Conservation (phyloP, 768 basidiomycete genomes). For the Trametes cinnabarina region DNA sequence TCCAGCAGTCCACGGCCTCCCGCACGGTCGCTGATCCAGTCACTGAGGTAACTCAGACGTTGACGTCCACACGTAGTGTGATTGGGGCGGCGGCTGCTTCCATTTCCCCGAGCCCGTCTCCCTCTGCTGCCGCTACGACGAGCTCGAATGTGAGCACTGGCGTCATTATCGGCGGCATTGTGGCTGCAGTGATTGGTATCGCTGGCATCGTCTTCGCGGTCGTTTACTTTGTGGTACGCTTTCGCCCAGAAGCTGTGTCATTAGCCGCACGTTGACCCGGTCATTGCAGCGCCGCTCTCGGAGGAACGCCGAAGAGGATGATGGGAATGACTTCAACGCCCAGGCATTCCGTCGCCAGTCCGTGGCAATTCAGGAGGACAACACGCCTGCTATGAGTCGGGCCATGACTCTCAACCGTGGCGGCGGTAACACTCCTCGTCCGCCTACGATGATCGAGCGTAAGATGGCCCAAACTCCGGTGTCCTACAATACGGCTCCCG, state of each 20-base stretch:
- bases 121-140: not conserved
- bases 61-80: slow-evolving; percentile 1
- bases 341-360: slow-evolving; percentile 63
- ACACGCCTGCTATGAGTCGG: slow-evolving; percentile 30
- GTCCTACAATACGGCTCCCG: not conserved
- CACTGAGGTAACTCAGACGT: slow-evolving; percentile 1
- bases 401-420: slow-evolving; percentile 34
- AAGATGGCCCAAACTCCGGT: slow-evolving; percentile 26
- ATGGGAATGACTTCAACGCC: slow-evolving; percentile 46
- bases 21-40: not conserved
- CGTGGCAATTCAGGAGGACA: slow-evolving; percentile 54
- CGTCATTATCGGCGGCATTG: slow-evolving; percentile 34
- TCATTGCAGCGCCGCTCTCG: slow-evolving; percentile 25
- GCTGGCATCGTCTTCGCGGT: slow-evolving; percentile 32
- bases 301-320: slow-evolving; percentile 33
- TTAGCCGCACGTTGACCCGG: not conserved
- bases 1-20: not conserved
- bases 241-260: not conserved
- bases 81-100: not conserved
- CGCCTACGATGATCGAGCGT: slow-evolving; percentile 61
- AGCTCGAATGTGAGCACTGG: slow-evolving; percentile 21
- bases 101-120: slow-evolving; percentile 8
- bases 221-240: slow-evolving; percentile 37
- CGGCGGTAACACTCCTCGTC: slow-evolving; percentile 41
- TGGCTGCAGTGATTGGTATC: slow-evolving; percentile 35